A percentile compares a stretch with the other conserved stretches of the same genome.
phyloP scores from a whole-genome alignment of 1,284 basidiomycete species.

The Cutaneotrichosporon dermatis region DNA sequence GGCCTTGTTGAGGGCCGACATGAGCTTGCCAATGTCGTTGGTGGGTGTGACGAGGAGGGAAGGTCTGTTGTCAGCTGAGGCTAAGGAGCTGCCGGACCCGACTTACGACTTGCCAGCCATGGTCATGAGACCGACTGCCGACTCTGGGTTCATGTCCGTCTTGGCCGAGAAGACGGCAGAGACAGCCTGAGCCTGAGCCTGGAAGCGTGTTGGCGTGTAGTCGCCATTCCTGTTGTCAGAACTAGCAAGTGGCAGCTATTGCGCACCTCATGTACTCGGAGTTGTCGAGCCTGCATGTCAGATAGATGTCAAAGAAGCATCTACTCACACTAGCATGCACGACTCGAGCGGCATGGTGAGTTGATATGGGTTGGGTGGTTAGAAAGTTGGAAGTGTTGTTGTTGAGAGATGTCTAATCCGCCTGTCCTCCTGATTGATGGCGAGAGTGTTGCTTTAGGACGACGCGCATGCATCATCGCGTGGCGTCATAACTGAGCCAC shows the following conservation, averaged over 20 bases:
- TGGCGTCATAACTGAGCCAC: no score
- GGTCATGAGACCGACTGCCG: constrained; percentile 94
- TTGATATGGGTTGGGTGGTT: not conserved
- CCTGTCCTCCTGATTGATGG: no score
- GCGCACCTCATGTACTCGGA: constrained; percentile 79
- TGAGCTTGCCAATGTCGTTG: constrained; percentile 88
- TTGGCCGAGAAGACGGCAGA: constrained; percentile 88
- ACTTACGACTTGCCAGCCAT: constrained; percentile 90
- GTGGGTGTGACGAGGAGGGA: constrained; percentile 94
- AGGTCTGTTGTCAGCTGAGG: constrained; percentile 56
- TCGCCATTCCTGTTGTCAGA: constrained; percentile 67
- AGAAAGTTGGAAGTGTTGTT: not conserved
- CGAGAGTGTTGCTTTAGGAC: no score
- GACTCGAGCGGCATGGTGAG: constrained; percentile 84
- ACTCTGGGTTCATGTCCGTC: constrained; percentile 93
- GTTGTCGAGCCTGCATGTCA: constrained; percentile 67
- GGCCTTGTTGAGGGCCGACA: constrained; percentile 69
- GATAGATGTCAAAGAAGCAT: not conserved
- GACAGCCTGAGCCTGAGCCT: constrained; percentile 88
- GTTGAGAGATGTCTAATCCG: not conserved
- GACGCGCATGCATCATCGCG: no score
- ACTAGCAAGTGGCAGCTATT: not conserved
- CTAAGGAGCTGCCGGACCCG: no score
- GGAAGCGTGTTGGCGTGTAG: constrained; percentile 79
- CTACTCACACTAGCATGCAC: constrained; percentile 65